A percentile compares a stretch with the other conserved stretches of the same genome.
These are phyloP conservation scores for Trebouxia sp. DNA, from an alignment of 139 green algal species.

Conservation along the genomic window DNA sequence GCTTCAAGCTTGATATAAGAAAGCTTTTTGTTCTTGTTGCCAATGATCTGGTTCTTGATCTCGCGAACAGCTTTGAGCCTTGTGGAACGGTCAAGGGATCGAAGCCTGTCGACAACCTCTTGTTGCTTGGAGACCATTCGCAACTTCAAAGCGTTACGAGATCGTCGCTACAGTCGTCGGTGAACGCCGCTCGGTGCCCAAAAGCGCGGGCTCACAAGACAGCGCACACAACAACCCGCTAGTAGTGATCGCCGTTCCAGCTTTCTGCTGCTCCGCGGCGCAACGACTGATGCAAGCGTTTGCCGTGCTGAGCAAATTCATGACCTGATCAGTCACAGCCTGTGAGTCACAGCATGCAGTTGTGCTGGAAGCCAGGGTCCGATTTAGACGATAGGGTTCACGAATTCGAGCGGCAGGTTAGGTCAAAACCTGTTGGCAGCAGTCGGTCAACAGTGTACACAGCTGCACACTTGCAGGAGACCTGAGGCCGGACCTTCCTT, in stretches of 20 bases:
- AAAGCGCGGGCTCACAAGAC: no score
- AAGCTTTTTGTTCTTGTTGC: conserved; percentile 69
- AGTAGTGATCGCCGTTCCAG: no score
- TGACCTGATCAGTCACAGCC: no score
- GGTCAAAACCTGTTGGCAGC: no score
- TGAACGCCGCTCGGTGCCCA: no score
- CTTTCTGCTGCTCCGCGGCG: no score
- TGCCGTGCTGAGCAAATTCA: background rate
- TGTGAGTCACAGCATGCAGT: no score
- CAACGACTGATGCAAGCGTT: no score
- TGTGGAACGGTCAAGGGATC: conserved; percentile 22
- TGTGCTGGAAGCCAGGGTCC: background rate
- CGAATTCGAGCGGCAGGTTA: no score
- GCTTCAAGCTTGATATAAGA: conserved; percentile 63
- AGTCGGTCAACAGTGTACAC: background rate
- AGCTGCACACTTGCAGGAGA: no score
- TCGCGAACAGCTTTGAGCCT: conserved; percentile 55
- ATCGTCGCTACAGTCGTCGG: background rate
- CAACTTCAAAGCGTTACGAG: background rate
- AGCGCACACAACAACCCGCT: no score
- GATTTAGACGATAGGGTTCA: background rate
- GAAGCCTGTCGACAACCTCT: background rate
- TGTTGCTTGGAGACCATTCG: conserved; percentile 19
- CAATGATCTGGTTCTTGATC: conserved; percentile 77
- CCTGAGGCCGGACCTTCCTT: background rate